Evolutionary conservation across 768 basidiomycete genomes (phyloP), one percentile per base, ranked within the genome.

Genomic region (Favolaschia claudopus): DNA sequence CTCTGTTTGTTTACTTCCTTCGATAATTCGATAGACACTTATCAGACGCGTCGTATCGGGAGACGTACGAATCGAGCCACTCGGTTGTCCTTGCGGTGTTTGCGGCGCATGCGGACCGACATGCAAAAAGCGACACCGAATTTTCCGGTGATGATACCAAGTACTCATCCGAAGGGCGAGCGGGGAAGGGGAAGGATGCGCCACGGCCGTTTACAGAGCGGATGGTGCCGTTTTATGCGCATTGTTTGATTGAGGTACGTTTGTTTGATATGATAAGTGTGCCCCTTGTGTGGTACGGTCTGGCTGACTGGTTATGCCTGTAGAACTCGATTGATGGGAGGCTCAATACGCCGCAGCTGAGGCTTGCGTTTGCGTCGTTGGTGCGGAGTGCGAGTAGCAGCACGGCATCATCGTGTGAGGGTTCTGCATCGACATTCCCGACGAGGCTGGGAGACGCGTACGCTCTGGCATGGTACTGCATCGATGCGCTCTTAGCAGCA

Each of bases 41-140:
- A 27, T 79, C 76, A 50, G 81, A 87, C 55, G 64, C 85, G 2
- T 55, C 53, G 14, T 79, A 91, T 62, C 85, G 89, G 31, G 90
- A 94, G 62, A 86, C 86, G n/a, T 95, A 87, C 65, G 93, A 96
- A 70, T 89, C 92, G 0, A 87, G 93, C 1, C 94, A 95, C 70
- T 95, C 93, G 9, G 91, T 92, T 25, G 75, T 95, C 32, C 77
- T 96, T 14, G 82, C 93, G 5, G 78, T 93, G 36, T 89, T 93
- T 67, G 82, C 89, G 10, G 79, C 85, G 27, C 80, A 83, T 65
- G 83, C 86, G 0, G 80, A 84, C 60, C 73, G 70, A 19, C 43
- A 65, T 24, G 62, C 49, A n/a, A 53, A n/a, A n/a, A n/a, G n/a
- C n/a, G n/a, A n/a, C n/a, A n/a, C n/a, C n/a, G n/a, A n/a, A n/a